Evolutionary conservation across 164 flowering plant genomes (phyloP), one percentile per base, ranked within the genome.

Genomic region (Dillenia suffruticosa): DNA sequence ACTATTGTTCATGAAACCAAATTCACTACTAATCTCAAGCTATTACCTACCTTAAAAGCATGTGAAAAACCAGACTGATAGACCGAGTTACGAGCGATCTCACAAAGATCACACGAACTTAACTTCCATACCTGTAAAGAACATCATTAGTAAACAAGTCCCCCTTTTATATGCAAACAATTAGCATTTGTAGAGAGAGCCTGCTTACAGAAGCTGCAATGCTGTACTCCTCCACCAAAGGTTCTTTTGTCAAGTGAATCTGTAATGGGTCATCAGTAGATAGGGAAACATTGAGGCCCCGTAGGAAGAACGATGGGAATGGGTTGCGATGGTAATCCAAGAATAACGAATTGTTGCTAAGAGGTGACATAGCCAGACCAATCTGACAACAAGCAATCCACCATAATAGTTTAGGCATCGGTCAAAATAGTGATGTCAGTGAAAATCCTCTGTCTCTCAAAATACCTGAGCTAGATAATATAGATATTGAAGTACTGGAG

Each of bases 201-300:
- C 65, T 40, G 72, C 96, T 76, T 61, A 91, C 99, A 26, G 96
- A 88, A 68, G 99, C 99, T 71, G 99, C 99, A 51, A 95, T 85
- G 65, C 99, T 95, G 75, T 95, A 95, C 70, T 95, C 99, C 72
- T 95, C 99, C 56, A 95, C 97, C 72, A 95, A 65, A 2, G 99
- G 92, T 65, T 95, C 97, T 75, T 92, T 95, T 15, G 99, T 95
- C 57, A 95, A 73, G 79, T 95, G 99, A 56, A 95, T 92, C 77
- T 92, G 99, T 45, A 95, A 78, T 4, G 99, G 99, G 73, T 95
- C 99, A 74, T 95, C 99, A 5, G 97, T 89, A 1, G 99, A 95
- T 22, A 95, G 94, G 55, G 99, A 95, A 58, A 92, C 97, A 80
- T 92, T 95, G 45, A 95, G 93, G 46, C 99, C 99, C 14, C 99